Evolutionary conservation across 164 flowering plant genomes (phyloP).

Genomic region (Litsea cubeba): DNA sequence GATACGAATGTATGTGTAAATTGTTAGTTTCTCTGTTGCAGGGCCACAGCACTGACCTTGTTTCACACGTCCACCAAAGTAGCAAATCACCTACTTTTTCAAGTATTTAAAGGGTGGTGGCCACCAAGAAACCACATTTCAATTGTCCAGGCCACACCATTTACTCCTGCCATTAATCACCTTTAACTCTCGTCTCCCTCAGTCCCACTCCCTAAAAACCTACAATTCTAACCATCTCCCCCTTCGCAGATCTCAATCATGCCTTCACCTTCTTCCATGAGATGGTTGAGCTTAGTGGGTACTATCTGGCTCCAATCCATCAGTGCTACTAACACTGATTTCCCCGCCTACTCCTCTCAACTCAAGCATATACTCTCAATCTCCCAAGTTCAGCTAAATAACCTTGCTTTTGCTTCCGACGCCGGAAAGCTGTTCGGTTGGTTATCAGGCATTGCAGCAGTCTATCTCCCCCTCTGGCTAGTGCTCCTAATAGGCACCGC

Average conservation of each 20-base stretch:
- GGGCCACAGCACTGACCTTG: too few relatives aligned
- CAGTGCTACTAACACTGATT: slow-evolving; percentile 67
- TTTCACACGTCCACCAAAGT: too few relatives aligned
- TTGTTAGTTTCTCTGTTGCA: too few relatives aligned
- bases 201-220: background rate
- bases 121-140: slow-evolving; percentile 5
- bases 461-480: slow-evolving; percentile 57
- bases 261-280: slow-evolving; percentile 26
- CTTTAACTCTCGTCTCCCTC: background rate
- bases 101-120: slow-evolving; percentile 4
- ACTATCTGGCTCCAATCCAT: slow-evolving; percentile 79
- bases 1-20: too few relatives aligned
- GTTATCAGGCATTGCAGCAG: slow-evolving; percentile 68
- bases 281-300: slow-evolving; percentile 73
- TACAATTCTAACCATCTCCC: background rate
- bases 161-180: background rate
- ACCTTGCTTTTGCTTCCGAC: slow-evolving; percentile 89
- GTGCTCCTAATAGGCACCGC: slow-evolving; percentile 62
- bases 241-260: slow-evolving; percentile 6
- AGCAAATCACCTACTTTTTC: background rate
- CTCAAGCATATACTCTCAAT: slow-evolving; percentile 57
- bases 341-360: slow-evolving; percentile 84
- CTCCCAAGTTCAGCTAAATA: slow-evolving; percentile 79
- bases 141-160: slow-evolving; percentile 4
- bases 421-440: slow-evolving; percentile 85